These are phyloP conservation scores for Coemansia sp. DNA, from an alignment of 192 early-diverging fungal species.

Conservation along the genomic window DNA sequence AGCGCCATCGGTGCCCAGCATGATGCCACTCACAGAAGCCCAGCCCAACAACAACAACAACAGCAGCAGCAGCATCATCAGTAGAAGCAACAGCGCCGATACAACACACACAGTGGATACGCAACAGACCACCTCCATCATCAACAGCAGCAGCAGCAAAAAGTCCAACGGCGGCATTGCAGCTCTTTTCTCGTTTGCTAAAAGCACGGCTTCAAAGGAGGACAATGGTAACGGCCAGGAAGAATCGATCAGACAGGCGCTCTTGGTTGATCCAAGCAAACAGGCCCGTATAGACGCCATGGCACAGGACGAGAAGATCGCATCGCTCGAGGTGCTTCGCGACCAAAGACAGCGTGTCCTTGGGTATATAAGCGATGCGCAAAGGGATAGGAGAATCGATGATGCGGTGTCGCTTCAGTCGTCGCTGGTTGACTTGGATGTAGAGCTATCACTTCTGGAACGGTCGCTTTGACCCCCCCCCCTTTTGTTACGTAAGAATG, in stretches of 20 bases:
- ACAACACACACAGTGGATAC: too few relatives aligned
- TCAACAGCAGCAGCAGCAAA: not conserved
- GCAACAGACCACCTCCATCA: not conserved
- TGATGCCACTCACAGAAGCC: too few relatives aligned
- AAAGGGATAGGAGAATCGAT: slow-evolving; percentile 65
- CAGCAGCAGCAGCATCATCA: slow-evolving; percentile 1
- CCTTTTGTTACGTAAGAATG: not conserved
- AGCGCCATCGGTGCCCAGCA: too few relatives aligned
- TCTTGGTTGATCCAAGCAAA: slow-evolving; percentile 21
- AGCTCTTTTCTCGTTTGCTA: slow-evolving; percentile 23
- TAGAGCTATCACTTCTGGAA: slow-evolving; percentile 59
- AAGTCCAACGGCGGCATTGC: slow-evolving; percentile 19
- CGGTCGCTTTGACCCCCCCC: not conserved
- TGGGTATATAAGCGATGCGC: slow-evolving; percentile 66
- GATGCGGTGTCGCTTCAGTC: slow-evolving; percentile 65
- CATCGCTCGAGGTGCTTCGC: slow-evolving; percentile 58
- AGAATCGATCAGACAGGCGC: slow-evolving; percentile 10
- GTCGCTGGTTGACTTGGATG: slow-evolving; percentile 64
- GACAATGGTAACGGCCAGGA: slow-evolving; percentile 8
- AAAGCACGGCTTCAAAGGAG: not conserved
- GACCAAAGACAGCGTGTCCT: slow-evolving; percentile 68
- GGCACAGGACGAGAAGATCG: slow-evolving; percentile 31
- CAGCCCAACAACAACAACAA: too few relatives aligned
- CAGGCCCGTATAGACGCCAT: slow-evolving; percentile 19
- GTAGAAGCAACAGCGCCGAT: slow-evolving; percentile 6